phyloP scores from a whole-genome alignment of 2,329 filamentous ascomycete species.

The Diaporthe capsici region DNA sequence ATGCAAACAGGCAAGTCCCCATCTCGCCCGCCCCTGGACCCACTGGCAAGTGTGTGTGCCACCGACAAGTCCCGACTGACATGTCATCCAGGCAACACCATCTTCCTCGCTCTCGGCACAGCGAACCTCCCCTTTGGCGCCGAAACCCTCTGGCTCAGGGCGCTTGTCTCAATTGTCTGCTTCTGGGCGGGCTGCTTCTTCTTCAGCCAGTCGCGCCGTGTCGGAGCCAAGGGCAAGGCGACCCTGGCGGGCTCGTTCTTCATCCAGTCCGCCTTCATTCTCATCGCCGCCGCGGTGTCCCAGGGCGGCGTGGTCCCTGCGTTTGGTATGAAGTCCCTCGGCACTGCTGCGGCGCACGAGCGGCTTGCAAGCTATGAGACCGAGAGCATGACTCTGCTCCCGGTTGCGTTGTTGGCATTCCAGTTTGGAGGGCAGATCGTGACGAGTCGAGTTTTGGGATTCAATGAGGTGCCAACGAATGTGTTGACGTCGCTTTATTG shows the following conservation, averaged over 20 bases:
- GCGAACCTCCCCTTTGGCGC: constrained; percentile 64
- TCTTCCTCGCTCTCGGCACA: constrained; percentile 73
- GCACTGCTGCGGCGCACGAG: constrained; percentile 57
- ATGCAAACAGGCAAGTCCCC: constrained; percentile 53
- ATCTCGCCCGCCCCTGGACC: not conserved
- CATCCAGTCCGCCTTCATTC: constrained; percentile 64
- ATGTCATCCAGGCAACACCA: constrained; percentile 65
- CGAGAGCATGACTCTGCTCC: constrained; percentile 53
- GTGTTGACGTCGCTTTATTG: constrained; percentile 69
- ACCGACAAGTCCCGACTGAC: not conserved
- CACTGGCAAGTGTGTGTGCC: not conserved
- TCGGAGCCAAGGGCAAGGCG: constrained; percentile 44
- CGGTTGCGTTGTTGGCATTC: constrained; percentile 65
- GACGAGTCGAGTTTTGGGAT: constrained; percentile 63
- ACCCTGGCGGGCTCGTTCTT: constrained; percentile 64
- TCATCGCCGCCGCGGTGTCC: constrained; percentile 66
- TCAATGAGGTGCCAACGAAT: constrained; percentile 68
- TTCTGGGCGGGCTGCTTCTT: constrained; percentile 68
- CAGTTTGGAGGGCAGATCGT: constrained; percentile 70
- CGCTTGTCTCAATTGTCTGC: constrained; percentile 62
- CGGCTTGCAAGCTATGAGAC: constrained; percentile 48
- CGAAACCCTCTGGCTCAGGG: constrained; percentile 57
- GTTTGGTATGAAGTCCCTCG: constrained; percentile 48
- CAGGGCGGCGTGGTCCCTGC: constrained; percentile 62
- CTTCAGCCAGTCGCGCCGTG: constrained; percentile 54